Evolutionary conservation across 2,329 filamentous ascomycete species (phyloP), one percentile per base, ranked within the genome.

Genomic region (Apiospora saccharicola): DNA sequence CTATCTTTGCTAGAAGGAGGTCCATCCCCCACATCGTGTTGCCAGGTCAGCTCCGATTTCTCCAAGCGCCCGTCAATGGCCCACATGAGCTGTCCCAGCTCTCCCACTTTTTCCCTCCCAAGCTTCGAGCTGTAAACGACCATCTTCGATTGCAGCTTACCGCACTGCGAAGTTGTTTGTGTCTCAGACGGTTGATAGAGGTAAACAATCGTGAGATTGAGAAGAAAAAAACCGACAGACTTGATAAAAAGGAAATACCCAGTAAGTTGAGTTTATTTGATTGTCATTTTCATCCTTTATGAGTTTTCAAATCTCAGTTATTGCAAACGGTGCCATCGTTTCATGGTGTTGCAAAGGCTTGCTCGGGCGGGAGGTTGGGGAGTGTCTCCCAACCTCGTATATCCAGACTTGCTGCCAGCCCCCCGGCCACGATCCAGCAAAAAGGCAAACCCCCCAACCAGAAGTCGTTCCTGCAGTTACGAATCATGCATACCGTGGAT

Each of bases 391-490:
- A 68, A 68, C 67, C 67, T 68, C 67, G 44, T 22, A 46, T 47
- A 68, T 46, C 24, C 41, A 44, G 67, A 68, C 41, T 46, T 30
- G 5, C 41, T 19, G 26, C 67, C 67, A 68, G 67, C 67, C 67
- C 43, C 57, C 57, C 44, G 67, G 19, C 41, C 41, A 46, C 41
- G 67, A 44, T 30, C 44, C 67, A 68, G 67, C 67, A 68, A 68
- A 68, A 68, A 68, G 67, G n/a, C 67, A 44, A 68, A 22, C 44
- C 67, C 57, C 44, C 67, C 67, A 68, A 47, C 67, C 67, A 46
- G 43, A 47, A 68, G 26, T 13, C 67, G 67, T 47, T 68, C 67
- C 67, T 68, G 44, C 67, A 46, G 41, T n/a, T 68, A 26, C 14
- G 34, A 41, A 64, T 41, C 57, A 64, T 34, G 34, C 57, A 64